A percentile compares a stretch with the other conserved stretches of the same genome.
Conservation (phyloP, 352 stramenopile species). For the Phytophthora syringae region DNA sequence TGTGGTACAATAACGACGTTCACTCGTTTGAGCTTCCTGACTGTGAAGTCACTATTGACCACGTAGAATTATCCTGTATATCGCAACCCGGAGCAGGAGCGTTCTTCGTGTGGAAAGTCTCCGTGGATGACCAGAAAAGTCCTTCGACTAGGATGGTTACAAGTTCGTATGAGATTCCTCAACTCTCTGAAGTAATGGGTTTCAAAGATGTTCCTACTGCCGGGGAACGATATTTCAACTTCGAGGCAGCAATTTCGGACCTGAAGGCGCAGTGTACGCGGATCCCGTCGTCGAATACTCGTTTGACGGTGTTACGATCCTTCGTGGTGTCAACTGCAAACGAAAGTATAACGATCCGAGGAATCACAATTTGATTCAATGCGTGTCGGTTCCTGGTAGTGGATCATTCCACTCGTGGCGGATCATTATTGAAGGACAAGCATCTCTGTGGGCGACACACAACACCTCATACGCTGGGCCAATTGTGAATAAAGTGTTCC, state of each 20-base stretch:
- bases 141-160: neutral
- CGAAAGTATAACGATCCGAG: slow-evolving; percentile 47
- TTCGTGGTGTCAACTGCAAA: slow-evolving; percentile 60
- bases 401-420: slow-evolving; percentile 55
- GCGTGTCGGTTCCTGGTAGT: slow-evolving; percentile 53
- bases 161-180: slow-evolving; percentile 43
- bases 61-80: slow-evolving; percentile 47
- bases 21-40: slow-evolving; percentile 48
- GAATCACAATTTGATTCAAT: slow-evolving; percentile 58
- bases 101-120: slow-evolving; percentile 45
- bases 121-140: slow-evolving; percentile 47
- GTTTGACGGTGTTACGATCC: slow-evolving; percentile 34
- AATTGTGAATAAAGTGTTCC: slow-evolving; percentile 63
- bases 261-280: slow-evolving; percentile 47
- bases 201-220: slow-evolving; percentile 55
- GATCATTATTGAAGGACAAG: slow-evolving; percentile 43
- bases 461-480: slow-evolving; percentile 64
- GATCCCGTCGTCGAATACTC: slow-evolving; percentile 66
- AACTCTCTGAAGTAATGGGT: slow-evolving; percentile 45
- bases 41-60: slow-evolving; percentile 50
- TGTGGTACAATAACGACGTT: slow-evolving; percentile 47
- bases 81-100: slow-evolving; percentile 45
- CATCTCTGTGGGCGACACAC: slow-evolving; percentile 38
- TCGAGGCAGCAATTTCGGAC: slow-evolving; percentile 59
- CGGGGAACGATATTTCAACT: slow-evolving; percentile 55